Conservation (phyloP, 108 stramenopile species). For the Skeletonema costatum region DNA sequence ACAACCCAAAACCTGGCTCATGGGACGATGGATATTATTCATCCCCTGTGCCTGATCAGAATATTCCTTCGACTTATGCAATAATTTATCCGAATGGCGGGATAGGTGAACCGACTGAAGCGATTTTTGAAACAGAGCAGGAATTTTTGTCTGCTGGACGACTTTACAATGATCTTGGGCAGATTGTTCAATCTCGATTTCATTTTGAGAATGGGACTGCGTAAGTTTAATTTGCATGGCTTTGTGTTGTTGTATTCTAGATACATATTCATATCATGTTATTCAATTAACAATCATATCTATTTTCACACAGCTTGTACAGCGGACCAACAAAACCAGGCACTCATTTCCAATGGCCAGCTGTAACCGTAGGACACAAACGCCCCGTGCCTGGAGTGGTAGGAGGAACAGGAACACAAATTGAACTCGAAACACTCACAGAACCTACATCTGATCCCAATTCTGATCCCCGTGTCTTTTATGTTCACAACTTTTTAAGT, state of each 20-base stretch:
- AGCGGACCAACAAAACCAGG: conserved; percentile 33
- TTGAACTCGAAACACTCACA: conserved; percentile 44
- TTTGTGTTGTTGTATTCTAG: background rate
- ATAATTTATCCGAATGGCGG: conserved; percentile 43
- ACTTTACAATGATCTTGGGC: conserved; percentile 48
- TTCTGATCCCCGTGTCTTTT: conserved; percentile 51
- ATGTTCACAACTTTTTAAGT: conserved; percentile 53
- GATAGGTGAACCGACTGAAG: conserved; percentile 22
- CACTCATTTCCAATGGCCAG: conserved; percentile 59
- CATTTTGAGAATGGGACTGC: conserved; percentile 47
- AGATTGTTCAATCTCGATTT: conserved; percentile 40
- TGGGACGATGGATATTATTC: conserved; percentile 50
- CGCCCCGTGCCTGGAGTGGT: conserved; percentile 41
- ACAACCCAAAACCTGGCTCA: conserved; percentile 24
- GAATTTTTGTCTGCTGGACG: conserved; percentile 35
- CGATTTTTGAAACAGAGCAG: conserved; percentile 26
- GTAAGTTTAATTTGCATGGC: background rate
- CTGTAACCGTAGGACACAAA: conserved; percentile 46
- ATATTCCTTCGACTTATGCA: conserved; percentile 40
- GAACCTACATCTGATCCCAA: conserved; percentile 16
- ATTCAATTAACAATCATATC: background rate
- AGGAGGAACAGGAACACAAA: conserved; percentile 41
- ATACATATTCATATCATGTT: background rate
- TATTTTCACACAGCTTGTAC: conserved; percentile 13
- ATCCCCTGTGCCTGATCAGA: conserved; percentile 13